Evolutionary conservation across 768 basidiomycete genomes (phyloP), one percentile per base, ranked within the genome.

Genomic region (Leccinum aurantiacum): DNA sequence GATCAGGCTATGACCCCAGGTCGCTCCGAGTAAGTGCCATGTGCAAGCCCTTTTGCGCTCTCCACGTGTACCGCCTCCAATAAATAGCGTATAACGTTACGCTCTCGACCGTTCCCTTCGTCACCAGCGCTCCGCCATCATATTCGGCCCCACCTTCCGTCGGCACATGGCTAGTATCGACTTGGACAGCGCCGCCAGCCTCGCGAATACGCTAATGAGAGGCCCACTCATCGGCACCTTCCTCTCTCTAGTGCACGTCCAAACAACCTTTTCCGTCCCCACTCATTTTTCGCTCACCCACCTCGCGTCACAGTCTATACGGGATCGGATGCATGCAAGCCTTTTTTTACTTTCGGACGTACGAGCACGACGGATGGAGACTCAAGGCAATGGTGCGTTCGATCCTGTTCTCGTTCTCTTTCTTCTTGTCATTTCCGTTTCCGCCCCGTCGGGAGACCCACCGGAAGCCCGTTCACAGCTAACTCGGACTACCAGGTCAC

Each of bases 181-280:
- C 38, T 4, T n/a, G 38, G 17, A 41, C 17, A 41, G 17, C 38
- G 38, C 38, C 4, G 38, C 38, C 17, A n/a, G 17, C 3, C 38
- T 41, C 17, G 67, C 51, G 5, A 51, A 62, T 22, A 50, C 65
- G 2, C 63, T 71, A n/a, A 58, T 37, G 3, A 60, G 71, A 60
- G 72, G 71, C 0, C 72, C 70, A 1, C 68, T 72, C 47, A 33
- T 73, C 13, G 71, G 72, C 35, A 66, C 68, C 0, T 69, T 70
- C 15, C 37, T 73, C 13, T 65, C 66, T 33, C 27, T 68, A 22
- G 15, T 57, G 71, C 29, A 51, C 50, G 50, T 51, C 27, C 15
- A 41, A n/a, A 7, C 8, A 4, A 13, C 47, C 25, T 25, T n/a
- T 17, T 29, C 17, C 15, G 11, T 29, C 24, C 47, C n/a, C 44